Conservation (phyloP, 225 moss, liverwort and hornwort species). For the Polytrichum formosum region DNA sequence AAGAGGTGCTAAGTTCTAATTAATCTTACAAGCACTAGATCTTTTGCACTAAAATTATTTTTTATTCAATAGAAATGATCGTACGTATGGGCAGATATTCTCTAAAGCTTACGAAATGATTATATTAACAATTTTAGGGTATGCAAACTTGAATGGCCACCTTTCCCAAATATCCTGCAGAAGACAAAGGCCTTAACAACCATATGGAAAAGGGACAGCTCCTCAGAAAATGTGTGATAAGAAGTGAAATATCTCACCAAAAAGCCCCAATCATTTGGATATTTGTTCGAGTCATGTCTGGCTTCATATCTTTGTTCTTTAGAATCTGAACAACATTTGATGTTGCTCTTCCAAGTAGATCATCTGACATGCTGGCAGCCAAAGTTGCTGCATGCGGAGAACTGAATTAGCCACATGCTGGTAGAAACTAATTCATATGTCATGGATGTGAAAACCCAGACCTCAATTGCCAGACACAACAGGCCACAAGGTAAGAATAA, state of each 20-base stretch:
- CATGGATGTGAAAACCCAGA: slow-evolving; percentile 7
- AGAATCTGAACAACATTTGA: slow-evolving; percentile 88
- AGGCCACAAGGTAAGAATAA: too few species aligned
- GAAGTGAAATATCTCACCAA: slow-evolving; percentile 49
- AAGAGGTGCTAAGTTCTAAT: too few species aligned
- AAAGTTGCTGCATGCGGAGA: slow-evolving; percentile 72
- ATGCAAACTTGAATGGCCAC: too few species aligned
- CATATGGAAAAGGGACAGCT: not conserved
- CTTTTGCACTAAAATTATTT: too few species aligned
- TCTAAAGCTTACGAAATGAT: too few species aligned
- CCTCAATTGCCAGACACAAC: not conserved
- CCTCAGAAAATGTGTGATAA: not conserved
- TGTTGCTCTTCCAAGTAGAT: slow-evolving; percentile 92
- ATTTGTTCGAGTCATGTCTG: slow-evolving; percentile 97
- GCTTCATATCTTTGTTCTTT: slow-evolving; percentile 96
- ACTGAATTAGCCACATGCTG: slow-evolving; percentile 21
- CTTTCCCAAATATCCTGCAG: too few species aligned
- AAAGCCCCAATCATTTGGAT: slow-evolving; percentile 99
- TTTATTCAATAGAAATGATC: too few species aligned
- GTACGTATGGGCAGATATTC: too few species aligned
- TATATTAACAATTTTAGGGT: too few species aligned
- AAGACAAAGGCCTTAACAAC: slow-evolving; percentile 1
- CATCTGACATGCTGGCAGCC: slow-evolving; percentile 99
- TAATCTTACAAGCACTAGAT: too few species aligned
- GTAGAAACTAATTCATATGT: not conserved